Base-by-base conservation (phyloP, 305 asterid genomes). In the Rubia peregrina region DNA sequence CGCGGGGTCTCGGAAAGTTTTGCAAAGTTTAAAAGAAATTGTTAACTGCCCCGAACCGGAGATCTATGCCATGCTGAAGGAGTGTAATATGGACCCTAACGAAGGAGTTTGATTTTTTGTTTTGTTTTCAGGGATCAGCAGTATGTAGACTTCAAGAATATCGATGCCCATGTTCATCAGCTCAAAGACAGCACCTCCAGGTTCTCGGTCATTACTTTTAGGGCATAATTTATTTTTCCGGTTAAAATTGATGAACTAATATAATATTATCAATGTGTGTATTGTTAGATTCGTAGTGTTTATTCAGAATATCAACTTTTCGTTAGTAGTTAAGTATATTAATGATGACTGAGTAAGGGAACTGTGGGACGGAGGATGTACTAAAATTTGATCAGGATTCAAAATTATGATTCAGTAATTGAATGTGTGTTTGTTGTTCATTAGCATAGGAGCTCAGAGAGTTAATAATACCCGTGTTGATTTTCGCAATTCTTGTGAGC, bases 41-140 rank as follows among this genome's bases (percentile, higher is more conserved):
- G 97, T 92, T 42, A 84, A 80, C 81, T 85, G 86, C 68, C 75
- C 98, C 17, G 98, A 90, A n/a, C 83, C 83, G 75, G 98, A 92
- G 96, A 92, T 92, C 90, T 33, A 3, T 5, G 36, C 36, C 5
- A 22, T 51, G n/a, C 96, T 92, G 59, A 89, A 89, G 83, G 98
- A 92, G 22, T 92, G 98, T 80, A 86, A 92, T 85, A 92, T 92
- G 98, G 97, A 92, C 93, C 98, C 98, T 44, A 89, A 92, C 80
- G 97, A 90, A 77, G 90, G 57, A 0, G 8, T 51, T 53, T 73
- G 13, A 41, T 41, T 26, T 14, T 30, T 2, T 68, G 14, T 71
- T n/a, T 9, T 63, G 48, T 81, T 67, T 75, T 65, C 71, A 88
- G 90, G 76, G 80, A 83, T 71, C 88, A 80, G 76, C 87, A 74